Conservation (phyloP, 2,329 filamentous ascomycete species). For the Paecilomyces formosus region DNA sequence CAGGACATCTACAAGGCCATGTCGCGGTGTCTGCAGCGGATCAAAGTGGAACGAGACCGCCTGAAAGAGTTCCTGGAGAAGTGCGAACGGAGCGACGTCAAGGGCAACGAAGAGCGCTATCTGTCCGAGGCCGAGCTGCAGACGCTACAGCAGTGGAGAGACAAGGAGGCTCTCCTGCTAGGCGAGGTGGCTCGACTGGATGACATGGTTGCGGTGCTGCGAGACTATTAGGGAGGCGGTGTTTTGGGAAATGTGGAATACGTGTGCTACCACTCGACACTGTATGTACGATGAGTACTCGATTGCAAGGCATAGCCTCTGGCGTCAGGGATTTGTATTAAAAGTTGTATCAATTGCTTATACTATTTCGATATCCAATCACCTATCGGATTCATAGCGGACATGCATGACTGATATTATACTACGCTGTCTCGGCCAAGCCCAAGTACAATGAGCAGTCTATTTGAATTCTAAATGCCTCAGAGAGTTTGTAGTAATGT, state of each 20-base stretch:
- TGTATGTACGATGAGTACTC: neutral
- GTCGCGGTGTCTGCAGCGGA: constrained; percentile 73
- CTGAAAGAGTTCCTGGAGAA: constrained; percentile 69
- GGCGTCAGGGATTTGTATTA: neutral
- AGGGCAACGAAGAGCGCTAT: constrained; percentile 73
- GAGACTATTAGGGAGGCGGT: constrained; percentile 57
- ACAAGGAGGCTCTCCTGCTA: constrained; percentile 62
- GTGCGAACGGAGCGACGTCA: constrained; percentile 77
- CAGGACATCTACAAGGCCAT: constrained; percentile 86
- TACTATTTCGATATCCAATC: too few species aligned
- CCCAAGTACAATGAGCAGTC: too few species aligned
- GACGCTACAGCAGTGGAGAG: constrained; percentile 56
- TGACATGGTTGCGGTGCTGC: constrained; percentile 72
- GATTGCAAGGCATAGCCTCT: neutral
- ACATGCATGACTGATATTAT: too few species aligned
- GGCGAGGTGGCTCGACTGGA: constrained; percentile 76
- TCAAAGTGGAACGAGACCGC: constrained; percentile 66
- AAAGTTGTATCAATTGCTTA: neutral
- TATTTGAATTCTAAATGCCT: neutral
- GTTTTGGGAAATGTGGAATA: neutral
- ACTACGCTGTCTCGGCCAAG: too few species aligned
- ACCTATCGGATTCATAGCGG: too few species aligned
- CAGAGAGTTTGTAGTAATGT: too few species aligned
- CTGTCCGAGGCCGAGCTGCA: constrained; percentile 67
- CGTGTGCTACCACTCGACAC: neutral